Evolutionary conservation across 257 asterid genomes (phyloP).

Genomic region (Lycium barbarum): DNA sequence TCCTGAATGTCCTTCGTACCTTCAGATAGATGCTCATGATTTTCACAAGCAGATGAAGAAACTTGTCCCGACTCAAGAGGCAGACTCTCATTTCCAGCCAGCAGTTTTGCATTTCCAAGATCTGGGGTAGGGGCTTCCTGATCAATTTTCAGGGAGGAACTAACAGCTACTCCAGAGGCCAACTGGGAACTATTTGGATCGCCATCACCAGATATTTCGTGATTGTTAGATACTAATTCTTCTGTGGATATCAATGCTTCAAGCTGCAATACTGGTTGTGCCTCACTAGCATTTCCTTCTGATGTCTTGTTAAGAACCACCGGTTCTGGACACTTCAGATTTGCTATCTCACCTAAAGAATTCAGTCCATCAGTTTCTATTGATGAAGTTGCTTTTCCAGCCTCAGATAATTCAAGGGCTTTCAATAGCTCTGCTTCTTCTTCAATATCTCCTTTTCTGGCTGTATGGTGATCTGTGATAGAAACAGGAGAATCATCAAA

Average conservation of each 20-base stretch:
- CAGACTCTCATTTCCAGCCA: slow-evolving; percentile 38
- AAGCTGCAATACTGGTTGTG: slow-evolving; percentile 33
- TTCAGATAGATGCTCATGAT: slow-evolving; percentile 36
- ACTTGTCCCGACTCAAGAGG: slow-evolving; percentile 43
- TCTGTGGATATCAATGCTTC: slow-evolving; percentile 39
- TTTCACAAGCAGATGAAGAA: slow-evolving; percentile 43
- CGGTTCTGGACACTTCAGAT: slow-evolving; percentile 43
- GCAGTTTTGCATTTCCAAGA: slow-evolving; percentile 22
- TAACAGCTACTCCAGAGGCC: slow-evolving; percentile 41
- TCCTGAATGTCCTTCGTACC: slow-evolving; percentile 40
- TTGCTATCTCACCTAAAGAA: slow-evolving; percentile 39
- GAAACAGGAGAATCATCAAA: slow-evolving; percentile 68
- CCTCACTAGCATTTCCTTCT: slow-evolving; percentile 38
- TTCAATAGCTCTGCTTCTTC: slow-evolving; percentile 77
- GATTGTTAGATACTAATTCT: slow-evolving; percentile 36
- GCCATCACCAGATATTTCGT: slow-evolving; percentile 35
- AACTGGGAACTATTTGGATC: slow-evolving; percentile 45
- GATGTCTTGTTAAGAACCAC: slow-evolving; percentile 39
- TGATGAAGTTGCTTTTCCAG: slow-evolving; percentile 42
- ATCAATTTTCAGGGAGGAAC: slow-evolving; percentile 45
- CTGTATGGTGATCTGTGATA: slow-evolving; percentile 30
- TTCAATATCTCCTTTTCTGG: slow-evolving; percentile 81
- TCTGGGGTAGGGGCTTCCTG: slow-evolving; percentile 34
- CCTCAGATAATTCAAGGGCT: slow-evolving; percentile 68
- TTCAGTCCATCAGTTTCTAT: slow-evolving; percentile 36